These are phyloP conservation scores for Quaeritorhiza haematococci DNA, from an alignment of 371 early-diverging fungal species.

Conservation along the genomic window DNA sequence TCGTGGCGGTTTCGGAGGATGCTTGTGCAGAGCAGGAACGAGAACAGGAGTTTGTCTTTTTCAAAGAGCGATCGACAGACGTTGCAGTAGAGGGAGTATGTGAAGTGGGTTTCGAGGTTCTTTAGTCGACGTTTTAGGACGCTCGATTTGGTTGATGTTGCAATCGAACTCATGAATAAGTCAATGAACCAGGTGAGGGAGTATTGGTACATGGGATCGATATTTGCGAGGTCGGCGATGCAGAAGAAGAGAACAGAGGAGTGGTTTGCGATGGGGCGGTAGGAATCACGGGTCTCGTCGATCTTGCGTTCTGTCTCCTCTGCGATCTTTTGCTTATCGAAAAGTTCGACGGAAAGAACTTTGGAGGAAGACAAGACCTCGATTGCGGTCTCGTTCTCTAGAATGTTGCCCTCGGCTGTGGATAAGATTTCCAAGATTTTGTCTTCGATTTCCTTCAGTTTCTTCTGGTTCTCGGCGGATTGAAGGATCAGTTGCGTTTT, in stretches of 20 bases:
- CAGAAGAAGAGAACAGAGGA: slow-evolving; percentile 49
- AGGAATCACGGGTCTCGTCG: slow-evolving; percentile 52
- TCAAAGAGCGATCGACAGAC: slow-evolving; percentile 56
- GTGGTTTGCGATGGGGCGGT: slow-evolving; percentile 53
- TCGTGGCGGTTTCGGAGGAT: slow-evolving; percentile 40
- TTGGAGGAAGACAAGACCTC: slow-evolving; percentile 51
- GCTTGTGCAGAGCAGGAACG: slow-evolving; percentile 42
- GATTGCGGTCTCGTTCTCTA: slow-evolving; percentile 56
- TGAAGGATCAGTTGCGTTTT: slow-evolving; percentile 50
- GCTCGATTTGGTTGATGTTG: slow-evolving; percentile 40
- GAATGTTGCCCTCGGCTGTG: slow-evolving; percentile 53
- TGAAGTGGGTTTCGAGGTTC: slow-evolving; percentile 48
- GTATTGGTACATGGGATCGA: slow-evolving; percentile 59
- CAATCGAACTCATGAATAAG: slow-evolving; percentile 41
- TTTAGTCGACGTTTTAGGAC: slow-evolving; percentile 46
- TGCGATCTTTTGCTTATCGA: slow-evolving; percentile 54
- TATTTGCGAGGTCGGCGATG: slow-evolving; percentile 53
- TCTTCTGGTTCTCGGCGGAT: slow-evolving; percentile 49
- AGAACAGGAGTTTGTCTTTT: slow-evolving; percentile 56
- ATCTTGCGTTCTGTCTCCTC: slow-evolving; percentile 56
- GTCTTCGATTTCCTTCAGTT: slow-evolving; percentile 54
- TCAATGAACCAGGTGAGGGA: slow-evolving; percentile 55
- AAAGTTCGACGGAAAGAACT: slow-evolving; percentile 46
- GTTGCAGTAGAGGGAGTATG: slow-evolving; percentile 53
- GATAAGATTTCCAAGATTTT: slow-evolving; percentile 49